These are phyloP conservation scores for Aspergillus sp. DNA, from an alignment of 2,329 filamentous ascomycete species.

Conservation along the genomic window DNA sequence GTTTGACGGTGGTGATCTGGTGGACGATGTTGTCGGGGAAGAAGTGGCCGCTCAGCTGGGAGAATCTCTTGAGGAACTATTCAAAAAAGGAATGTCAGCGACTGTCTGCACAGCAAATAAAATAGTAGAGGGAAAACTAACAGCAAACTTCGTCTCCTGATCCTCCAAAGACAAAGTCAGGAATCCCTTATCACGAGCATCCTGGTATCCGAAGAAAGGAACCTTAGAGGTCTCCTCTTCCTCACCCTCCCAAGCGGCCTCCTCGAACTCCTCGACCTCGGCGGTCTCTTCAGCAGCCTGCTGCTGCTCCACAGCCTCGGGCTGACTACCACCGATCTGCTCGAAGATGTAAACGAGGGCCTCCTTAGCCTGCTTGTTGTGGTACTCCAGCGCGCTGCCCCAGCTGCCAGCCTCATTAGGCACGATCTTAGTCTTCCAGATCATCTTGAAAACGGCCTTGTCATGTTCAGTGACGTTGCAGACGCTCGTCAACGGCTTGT, in stretches of 20 bases:
- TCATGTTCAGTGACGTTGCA: conserved; percentile 37
- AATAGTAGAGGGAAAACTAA: conserved; percentile 49
- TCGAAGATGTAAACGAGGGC: conserved; percentile 39
- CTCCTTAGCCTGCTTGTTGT: conserved; percentile 32
- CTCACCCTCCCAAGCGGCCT: conserved; percentile 15
- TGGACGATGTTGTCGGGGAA: conserved; percentile 71
- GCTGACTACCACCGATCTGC: conserved; percentile 34
- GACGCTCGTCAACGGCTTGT: conserved; percentile 38
- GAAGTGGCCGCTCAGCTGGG: conserved; percentile 76
- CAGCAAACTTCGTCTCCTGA: conserved; percentile 68
- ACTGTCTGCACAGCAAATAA: conserved; percentile 66
- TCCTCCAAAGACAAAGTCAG: conserved; percentile 60
- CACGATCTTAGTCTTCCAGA: conserved; percentile 36
- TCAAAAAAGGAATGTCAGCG: conserved; percentile 10
- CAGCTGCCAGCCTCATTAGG: conserved; percentile 26
- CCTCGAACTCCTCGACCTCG: conserved; percentile 17
- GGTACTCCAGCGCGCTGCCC: conserved; percentile 35
- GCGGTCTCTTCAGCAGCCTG: conserved; percentile 4
- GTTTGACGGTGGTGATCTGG: conserved; percentile 55
- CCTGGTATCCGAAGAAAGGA: conserved; percentile 27
- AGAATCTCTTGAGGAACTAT: conserved; percentile 77
- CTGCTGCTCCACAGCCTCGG: conserved; percentile 14
- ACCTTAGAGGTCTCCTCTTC: conserved; percentile 23
- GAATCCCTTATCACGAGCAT: conserved; percentile 54
- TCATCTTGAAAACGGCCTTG: conserved; percentile 32